These are phyloP conservation scores for Microcyclospora pomicola DNA, from an alignment of 2,329 filamentous ascomycete genomes.

Conservation along the genomic window DNA sequence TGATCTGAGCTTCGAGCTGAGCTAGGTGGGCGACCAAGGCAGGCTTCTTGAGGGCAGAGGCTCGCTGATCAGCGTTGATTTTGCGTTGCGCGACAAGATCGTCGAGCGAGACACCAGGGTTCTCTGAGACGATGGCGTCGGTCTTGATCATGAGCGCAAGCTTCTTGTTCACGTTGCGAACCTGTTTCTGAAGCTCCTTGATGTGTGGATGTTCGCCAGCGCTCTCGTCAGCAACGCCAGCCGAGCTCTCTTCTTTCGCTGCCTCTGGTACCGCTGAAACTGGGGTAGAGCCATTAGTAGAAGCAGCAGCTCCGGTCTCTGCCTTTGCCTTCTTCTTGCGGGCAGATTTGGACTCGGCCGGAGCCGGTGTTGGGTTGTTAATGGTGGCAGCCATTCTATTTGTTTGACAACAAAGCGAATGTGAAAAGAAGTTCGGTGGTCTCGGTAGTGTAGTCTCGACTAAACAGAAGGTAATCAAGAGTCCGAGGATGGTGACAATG, in stretches of 20 bases:
- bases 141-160: constrained; percentile 65
- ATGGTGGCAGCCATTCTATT: constrained; percentile 35
- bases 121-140: constrained; percentile 53
- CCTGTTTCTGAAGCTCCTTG: constrained; percentile 83
- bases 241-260: constrained; percentile 12
- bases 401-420: not conserved
- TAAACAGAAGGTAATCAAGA: too few species aligned
- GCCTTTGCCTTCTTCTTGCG: constrained; percentile 41
- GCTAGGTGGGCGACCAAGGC: constrained; percentile 52
- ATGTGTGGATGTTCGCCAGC: constrained; percentile 62
- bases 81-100: constrained; percentile 57
- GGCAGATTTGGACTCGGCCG: constrained; percentile 38
- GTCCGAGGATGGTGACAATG: too few species aligned
- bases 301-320: constrained; percentile 21
- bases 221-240: constrained; percentile 33
- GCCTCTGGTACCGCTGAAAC: constrained; percentile 9
- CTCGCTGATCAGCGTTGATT: constrained; percentile 70
- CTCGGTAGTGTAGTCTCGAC: too few species aligned
- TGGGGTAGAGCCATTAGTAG: constrained; percentile 9
- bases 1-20: constrained; percentile 60
- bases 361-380: constrained; percentile 47
- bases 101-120: constrained; percentile 57
- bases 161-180: constrained; percentile 90
- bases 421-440: too few species aligned
- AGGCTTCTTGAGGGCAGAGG: constrained; percentile 64